These are phyloP conservation scores for Lotus japonicus DNA, from an alignment of 306 rosid genomes.

Conservation along the genomic window DNA sequence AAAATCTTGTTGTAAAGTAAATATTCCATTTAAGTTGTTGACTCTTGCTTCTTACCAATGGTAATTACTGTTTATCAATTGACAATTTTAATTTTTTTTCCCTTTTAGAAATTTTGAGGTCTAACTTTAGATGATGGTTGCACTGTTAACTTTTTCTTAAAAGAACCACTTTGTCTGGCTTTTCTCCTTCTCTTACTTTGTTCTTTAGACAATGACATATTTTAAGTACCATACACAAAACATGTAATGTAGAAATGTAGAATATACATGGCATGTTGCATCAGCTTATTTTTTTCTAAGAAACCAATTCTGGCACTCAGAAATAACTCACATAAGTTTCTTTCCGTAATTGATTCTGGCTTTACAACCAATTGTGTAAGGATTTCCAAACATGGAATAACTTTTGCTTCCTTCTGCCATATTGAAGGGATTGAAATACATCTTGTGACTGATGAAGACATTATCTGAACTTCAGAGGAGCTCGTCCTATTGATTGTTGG, in stretches of 20 bases:
- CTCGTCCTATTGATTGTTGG: constrained; percentile 4
- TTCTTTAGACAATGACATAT: background rate
- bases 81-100: background rate
- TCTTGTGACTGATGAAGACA: constrained; percentile 13
- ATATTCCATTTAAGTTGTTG: constrained; percentile 22
- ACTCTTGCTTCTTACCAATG: constrained; percentile 14
- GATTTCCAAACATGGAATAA: no score
- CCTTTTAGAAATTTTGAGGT: constrained; percentile 8
- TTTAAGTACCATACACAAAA: background rate
- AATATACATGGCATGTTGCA: no score
- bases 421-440: background rate
- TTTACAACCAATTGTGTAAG: no score
- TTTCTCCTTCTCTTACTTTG: constrained; percentile 2
- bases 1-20: constrained; percentile 19
- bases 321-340: no score
- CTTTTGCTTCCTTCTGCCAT: constrained; percentile 11
- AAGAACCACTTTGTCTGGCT: background rate
- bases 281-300: no score
- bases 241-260: background rate
- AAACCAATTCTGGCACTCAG: no score
- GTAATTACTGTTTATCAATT: constrained; percentile 22
- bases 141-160: constrained; percentile 20
- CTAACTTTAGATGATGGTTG: constrained; percentile 9
- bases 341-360: no score
- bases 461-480: constrained; percentile 33